Evolutionary conservation across 2,329 filamentous ascomycete genomes (phyloP), one percentile per base, ranked within the genome.

Genomic region (Aureobasidium sp.): DNA sequence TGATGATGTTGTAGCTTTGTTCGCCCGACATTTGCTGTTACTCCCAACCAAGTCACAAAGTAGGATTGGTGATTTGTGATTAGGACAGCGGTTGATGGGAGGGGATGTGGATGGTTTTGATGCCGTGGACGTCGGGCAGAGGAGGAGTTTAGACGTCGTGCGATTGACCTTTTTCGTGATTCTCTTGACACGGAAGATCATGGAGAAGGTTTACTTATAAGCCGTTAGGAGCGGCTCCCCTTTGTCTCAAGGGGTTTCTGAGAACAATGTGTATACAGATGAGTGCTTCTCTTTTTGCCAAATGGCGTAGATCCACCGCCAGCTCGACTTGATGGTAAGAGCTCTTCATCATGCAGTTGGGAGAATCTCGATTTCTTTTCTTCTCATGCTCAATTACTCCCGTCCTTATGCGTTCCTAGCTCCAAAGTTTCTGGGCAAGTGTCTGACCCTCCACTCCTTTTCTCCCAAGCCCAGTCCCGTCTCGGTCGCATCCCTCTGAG

Each of bases 21-120:
- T 70, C 84, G 89, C 71, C 91, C 91, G 65, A 94, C 89, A 41
- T 92, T 86, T 76, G 86, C 87, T 51, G 84, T 88, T 64, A 85
- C 87, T 56, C 91, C 91, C 17, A 72, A 76, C 65, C 78, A 82
- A 62, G 74, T 82, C 61, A 82, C 83, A 64, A 84, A 87, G 77
- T 87, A 64, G 56, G 29, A n/a, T 27, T 20, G 31, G 31, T n/a
- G n/a, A 37, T 52, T 17, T n/a, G 25, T 5, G 45, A 29, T 0
- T 15, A 2, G 5, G 11, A 14, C 11, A 44, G 25, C 14, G 1
- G 14, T 17, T 4, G 27, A 44, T 14, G 27, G 6, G 20, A 7
- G n/a, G 9, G 15, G 2, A 14, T 14, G 1, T 48, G 20, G 9
- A 17, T 1, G 25, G 5, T 27, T 12, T 4, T 14, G 11, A n/a